These are phyloP conservation scores for Oemleria cerasiformis DNA, from an alignment of 306 rosid species.

Conservation along the genomic window DNA sequence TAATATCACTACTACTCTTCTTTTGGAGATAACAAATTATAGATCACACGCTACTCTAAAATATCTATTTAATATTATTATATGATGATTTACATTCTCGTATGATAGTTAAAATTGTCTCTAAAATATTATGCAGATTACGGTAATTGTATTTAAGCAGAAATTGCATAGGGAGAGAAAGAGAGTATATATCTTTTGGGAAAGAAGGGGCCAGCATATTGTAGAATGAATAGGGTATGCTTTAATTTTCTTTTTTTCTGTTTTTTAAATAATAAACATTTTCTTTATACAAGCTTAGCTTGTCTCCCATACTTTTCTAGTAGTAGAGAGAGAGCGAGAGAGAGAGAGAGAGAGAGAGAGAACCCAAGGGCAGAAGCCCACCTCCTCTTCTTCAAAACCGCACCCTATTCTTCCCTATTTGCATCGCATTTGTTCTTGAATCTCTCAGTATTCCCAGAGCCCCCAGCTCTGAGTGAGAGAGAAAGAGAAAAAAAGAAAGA, in stretches of 20 bases:
- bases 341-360: conserved; percentile 1
- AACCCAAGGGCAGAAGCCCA: conserved; percentile 42
- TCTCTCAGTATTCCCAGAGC: conserved; percentile 59
- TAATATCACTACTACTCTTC: conserved; percentile 39
- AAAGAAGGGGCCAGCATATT: conserved; percentile 49
- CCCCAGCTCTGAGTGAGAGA: conserved; percentile 40
- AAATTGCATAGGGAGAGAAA: conserved; percentile 22
- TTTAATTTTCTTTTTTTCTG: conserved; percentile 26
- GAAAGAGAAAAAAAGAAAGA: conserved; percentile 47
- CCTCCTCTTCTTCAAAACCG: conserved; percentile 70
- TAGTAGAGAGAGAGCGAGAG: not conserved
- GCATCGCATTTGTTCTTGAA: conserved; percentile 99
- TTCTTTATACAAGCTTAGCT: conserved; percentile 34
- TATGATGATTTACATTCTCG: not conserved
- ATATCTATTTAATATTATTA: not conserved
- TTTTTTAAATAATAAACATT: conserved; percentile 7
- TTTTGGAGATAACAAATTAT: conserved; percentile 26
- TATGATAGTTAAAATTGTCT: not conserved
- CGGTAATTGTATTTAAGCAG: too few relatives aligned
- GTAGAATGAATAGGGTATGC: conserved; percentile 45
- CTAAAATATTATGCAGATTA: too few relatives aligned
- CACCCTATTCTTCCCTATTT: conserved; percentile 88
- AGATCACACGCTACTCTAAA: conserved; percentile 15
- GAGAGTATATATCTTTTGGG: conserved; percentile 54
- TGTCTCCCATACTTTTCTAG: conserved; percentile 40